These are phyloP conservation scores for Geotrichum phurueaensis DNA, from an alignment of 1,139 yeast species.

Conservation along the genomic window DNA sequence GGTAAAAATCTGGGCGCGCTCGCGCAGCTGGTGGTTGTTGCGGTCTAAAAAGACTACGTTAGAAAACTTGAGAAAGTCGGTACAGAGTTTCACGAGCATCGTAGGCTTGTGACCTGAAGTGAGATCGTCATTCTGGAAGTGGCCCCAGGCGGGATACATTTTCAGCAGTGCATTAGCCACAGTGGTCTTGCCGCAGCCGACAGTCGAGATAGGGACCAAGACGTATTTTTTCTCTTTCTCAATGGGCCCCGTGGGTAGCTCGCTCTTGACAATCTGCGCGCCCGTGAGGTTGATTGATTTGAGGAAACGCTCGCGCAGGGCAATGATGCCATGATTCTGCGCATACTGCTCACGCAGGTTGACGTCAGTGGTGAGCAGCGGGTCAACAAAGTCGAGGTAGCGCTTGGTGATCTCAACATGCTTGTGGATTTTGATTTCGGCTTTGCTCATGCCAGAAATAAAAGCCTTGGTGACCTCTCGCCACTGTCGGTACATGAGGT, in stretches of 20 bases:
- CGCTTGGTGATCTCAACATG: slow-evolving; percentile 58
- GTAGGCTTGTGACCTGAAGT: slow-evolving; percentile 38
- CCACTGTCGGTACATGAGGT: slow-evolving; percentile 81
- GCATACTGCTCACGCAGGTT: slow-evolving; percentile 43
- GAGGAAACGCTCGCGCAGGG: slow-evolving; percentile 57
- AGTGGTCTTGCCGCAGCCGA: slow-evolving; percentile 96
- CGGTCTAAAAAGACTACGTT: slow-evolving; percentile 72
- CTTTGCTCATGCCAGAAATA: slow-evolving; percentile 43
- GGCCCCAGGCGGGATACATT: slow-evolving; percentile 61
- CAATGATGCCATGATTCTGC: slow-evolving; percentile 68
- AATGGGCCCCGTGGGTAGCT: slow-evolving; percentile 8
- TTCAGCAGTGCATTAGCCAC: slow-evolving; percentile 54
- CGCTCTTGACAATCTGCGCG: slow-evolving; percentile 35
- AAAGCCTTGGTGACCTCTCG: slow-evolving; percentile 74
- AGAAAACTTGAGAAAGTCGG: slow-evolving; percentile 36
- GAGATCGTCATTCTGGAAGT: slow-evolving; percentile 81
- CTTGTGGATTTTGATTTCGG: slow-evolving; percentile 43
- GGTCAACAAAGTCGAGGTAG: slow-evolving; percentile 61
- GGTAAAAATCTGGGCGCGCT: slow-evolving; percentile 60
- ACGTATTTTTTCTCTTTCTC: slow-evolving; percentile 46
- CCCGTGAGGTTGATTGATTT: slow-evolving; percentile 44
- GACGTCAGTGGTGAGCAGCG: slow-evolving; percentile 43
- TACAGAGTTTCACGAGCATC: slow-evolving; percentile 45
- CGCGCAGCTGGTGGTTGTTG: slow-evolving; percentile 69
- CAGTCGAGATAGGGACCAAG: slow-evolving; percentile 77